Evolutionary conservation across 2,329 filamentous ascomycete genomes (phyloP), one percentile per base, ranked within the genome.

Genomic region (Fonsecaea erecta): DNA sequence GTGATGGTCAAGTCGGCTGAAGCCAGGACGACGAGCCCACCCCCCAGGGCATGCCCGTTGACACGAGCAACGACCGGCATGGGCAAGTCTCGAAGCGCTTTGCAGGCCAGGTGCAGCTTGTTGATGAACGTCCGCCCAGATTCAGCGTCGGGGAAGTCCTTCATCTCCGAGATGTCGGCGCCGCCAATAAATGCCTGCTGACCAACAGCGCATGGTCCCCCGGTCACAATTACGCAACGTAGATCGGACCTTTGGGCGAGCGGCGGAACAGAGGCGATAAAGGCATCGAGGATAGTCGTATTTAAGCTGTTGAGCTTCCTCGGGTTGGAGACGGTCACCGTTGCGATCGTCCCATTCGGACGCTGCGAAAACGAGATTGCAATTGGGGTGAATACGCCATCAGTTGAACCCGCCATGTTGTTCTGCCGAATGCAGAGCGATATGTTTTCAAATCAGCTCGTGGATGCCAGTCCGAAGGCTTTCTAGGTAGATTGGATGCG

Each of bases 51-150:
- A 60, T 74, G 74, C 40, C 77, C 77, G 59, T 79, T 71, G 2
- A 80, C 71, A n/a, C 74, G 67, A 18, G 73, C 76, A 58, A 80
- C 75, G 6, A 79, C 76, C 0, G 77, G 77, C 0, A 78, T 75
- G 6, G 74, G 76, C 46, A 78, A 69, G 12, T 75, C 69, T 1
- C 77, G 74, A 2, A 79, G 65, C 28, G 74, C 75, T 52, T 71
- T 55, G 64, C 75, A 79, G 3, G 55, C 62, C 14, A 59, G 34
- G 21, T 64, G 62, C 2, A 60, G 52, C 32, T 52, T 55, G 14
- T 26, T 55, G 52, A 62, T 62, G 18, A 55, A 54, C 3, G 26
- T 52, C 9, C 73, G 65, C 3, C 77, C 77, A 7, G 75, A 71
- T 18, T 37, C 65, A 34, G 62, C 74, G 18, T 56, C 66, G 11